Conservation (phyloP, 805 yeast genomes). For the Myxozyma monticola region DNA sequence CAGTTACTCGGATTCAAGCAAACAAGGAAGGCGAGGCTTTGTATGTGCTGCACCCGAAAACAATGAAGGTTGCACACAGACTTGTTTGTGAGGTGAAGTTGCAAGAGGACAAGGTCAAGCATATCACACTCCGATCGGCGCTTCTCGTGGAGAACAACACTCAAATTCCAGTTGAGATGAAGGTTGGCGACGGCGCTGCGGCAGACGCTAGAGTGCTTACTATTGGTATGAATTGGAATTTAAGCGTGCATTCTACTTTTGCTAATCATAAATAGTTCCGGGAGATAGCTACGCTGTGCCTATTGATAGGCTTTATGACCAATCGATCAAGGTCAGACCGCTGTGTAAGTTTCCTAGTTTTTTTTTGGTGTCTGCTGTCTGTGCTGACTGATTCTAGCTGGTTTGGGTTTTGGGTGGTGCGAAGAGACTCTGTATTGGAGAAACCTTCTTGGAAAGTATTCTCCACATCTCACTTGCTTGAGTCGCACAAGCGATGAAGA, state of each 20-base stretch:
- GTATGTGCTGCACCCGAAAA: slow-evolving; percentile 63
- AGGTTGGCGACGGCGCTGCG: slow-evolving; percentile 40
- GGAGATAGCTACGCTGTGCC: slow-evolving; percentile 69
- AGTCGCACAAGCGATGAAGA: slow-evolving; percentile 40
- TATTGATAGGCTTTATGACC: slow-evolving; percentile 61
- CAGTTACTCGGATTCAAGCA: slow-evolving; percentile 59
- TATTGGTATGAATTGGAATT: slow-evolving; percentile 37
- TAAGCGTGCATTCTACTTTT: neutral
- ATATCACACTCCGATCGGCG: slow-evolving; percentile 75
- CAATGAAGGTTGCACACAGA: slow-evolving; percentile 66
- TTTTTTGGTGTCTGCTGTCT: neutral
- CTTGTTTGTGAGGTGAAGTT: slow-evolving; percentile 69
- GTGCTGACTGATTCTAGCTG: slow-evolving; percentile 22
- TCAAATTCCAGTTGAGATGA: slow-evolving; percentile 53
- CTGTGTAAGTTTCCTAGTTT: no score
- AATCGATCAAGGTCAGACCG: slow-evolving; percentile 64
- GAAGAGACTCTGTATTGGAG: slow-evolving; percentile 64
- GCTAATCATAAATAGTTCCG: slow-evolving; percentile 41
- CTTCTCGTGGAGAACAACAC: slow-evolving; percentile 67
- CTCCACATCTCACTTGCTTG: slow-evolving; percentile 62
- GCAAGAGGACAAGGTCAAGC: slow-evolving; percentile 75
- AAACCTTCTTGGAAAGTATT: slow-evolving; percentile 47
- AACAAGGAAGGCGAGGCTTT: slow-evolving; percentile 82
- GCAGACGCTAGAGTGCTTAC: slow-evolving; percentile 41
- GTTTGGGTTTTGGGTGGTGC: slow-evolving; percentile 65